Evolutionary conservation across 805 yeast species (phyloP).

Genomic region (Barnettozyma wickerhamii): DNA sequence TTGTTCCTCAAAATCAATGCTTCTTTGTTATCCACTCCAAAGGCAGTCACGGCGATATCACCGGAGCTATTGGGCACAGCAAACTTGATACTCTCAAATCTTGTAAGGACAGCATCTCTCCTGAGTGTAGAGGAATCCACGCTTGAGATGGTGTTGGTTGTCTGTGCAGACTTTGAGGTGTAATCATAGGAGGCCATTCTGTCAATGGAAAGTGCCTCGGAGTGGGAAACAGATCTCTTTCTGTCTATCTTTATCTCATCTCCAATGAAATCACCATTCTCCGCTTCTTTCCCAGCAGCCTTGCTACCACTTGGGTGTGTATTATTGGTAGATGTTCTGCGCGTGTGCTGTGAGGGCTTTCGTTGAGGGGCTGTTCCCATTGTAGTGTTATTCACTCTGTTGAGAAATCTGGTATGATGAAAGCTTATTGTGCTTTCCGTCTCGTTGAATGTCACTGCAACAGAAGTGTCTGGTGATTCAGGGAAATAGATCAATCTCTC

Average conservation of each 20-base stretch:
- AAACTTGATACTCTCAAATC: slow-evolving; percentile 40
- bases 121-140: slow-evolving; percentile 34
- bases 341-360: slow-evolving; percentile 20
- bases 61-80: slow-evolving; percentile 28
- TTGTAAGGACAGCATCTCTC: slow-evolving; percentile 70
- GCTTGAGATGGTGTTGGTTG: slow-evolving; percentile 36
- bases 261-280: not conserved
- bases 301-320: not conserved
- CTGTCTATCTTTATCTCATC: slow-evolving; percentile 19
- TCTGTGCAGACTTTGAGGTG: slow-evolving; percentile 40
- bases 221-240: slow-evolving; percentile 32
- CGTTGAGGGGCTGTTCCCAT: slow-evolving; percentile 8
- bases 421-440: slow-evolving; percentile 41
- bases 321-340: slow-evolving; percentile 13
- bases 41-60: slow-evolving; percentile 32
- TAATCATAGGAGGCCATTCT: slow-evolving; percentile 41
- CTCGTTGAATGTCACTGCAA: slow-evolving; percentile 55
- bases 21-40: slow-evolving; percentile 52
- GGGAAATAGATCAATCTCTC: slow-evolving; percentile 62
- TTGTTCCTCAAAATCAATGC: slow-evolving; percentile 53
- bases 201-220: slow-evolving; percentile 39
- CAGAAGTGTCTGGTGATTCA: slow-evolving; percentile 29
- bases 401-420: slow-evolving; percentile 51
- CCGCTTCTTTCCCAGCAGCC: slow-evolving; percentile 6
- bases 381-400: slow-evolving; percentile 12